phyloP scores from a whole-genome alignment of 2,329 filamentous ascomycete genomes.

The Celoporthe dispersa region DNA sequence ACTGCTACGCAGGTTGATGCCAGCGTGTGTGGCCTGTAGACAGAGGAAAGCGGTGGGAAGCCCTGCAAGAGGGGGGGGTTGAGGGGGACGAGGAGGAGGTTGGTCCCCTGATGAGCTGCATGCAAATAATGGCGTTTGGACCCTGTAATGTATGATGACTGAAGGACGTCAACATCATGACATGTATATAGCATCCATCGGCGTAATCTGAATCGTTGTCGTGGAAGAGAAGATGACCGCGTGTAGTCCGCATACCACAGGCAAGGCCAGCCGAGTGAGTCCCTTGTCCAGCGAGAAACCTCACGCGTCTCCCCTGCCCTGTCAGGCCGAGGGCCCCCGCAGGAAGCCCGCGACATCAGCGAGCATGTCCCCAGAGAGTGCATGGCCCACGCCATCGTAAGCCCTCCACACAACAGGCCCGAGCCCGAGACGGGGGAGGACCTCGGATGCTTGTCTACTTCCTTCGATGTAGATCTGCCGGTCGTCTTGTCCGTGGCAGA shows the following conservation, averaged over 20 bases:
- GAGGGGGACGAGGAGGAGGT: neutral
- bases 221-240: neutral
- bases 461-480: constrained; percentile 44
- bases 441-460: constrained; percentile 40
- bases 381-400: constrained; percentile 50
- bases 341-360: constrained; percentile 43
- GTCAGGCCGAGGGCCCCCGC: neutral
- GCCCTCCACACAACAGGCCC: constrained; percentile 40
- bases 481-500: constrained; percentile 51
- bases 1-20: constrained; percentile 47
- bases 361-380: constrained; percentile 49
- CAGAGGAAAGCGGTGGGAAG: neutral
- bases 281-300: neutral
- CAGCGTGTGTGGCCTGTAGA: constrained; percentile 44
- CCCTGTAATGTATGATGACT: neutral
- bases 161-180: neutral
- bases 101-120: neutral
- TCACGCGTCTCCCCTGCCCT: neutral
- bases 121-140: neutral
- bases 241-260: neutral
- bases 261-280: neutral
- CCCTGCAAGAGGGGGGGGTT: neutral
- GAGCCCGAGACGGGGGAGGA: constrained; percentile 42
- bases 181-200: neutral
- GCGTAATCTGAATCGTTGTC: neutral